Conservation (phyloP, 225 moss, liverwort and hornwort species). For the Pseudisothecium myosuroides region DNA sequence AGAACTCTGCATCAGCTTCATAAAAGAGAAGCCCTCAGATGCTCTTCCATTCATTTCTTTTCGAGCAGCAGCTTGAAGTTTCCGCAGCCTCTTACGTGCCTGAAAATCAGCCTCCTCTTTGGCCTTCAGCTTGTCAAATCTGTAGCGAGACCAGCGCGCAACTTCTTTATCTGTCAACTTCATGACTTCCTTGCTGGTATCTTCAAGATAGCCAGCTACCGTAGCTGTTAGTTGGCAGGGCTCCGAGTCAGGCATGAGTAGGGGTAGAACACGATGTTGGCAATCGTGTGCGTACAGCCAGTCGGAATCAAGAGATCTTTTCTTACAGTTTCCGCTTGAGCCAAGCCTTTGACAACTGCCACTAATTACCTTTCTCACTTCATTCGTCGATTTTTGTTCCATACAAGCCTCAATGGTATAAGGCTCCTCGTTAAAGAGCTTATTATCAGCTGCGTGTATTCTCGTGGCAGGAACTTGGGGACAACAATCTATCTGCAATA, state of each 20-base stretch:
- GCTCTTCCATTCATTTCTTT: conserved; percentile 10
- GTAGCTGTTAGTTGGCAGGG: conserved; percentile 18
- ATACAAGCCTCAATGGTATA: neutral
- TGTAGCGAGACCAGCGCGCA: conserved; percentile 20
- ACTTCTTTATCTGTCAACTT: conserved; percentile 21
- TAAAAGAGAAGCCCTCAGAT: conserved; percentile 23
- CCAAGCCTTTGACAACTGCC: neutral
- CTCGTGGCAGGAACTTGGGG: conserved; percentile 34
- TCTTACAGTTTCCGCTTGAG: neutral
- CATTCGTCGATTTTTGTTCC: neutral
- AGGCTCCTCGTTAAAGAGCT: neutral
- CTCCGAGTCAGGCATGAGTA: conserved; percentile 2
- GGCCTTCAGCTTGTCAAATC: conserved; percentile 24
- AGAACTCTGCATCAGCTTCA: conserved; percentile 28
- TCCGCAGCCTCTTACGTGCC: conserved; percentile 41
- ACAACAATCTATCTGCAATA: conserved; percentile 52
- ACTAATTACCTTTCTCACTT: neutral
- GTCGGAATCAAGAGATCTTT: conserved; percentile 8
- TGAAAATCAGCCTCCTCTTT: conserved; percentile 24
- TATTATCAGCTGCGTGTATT: conserved; percentile 5
- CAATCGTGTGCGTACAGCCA: conserved; percentile 43
- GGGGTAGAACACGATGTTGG: conserved; percentile 38
- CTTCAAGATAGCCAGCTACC: conserved; percentile 34
- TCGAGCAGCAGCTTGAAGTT: conserved; percentile 39
- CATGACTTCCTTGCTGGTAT: conserved; percentile 13